These are phyloP conservation scores for Mesembryanthemum crystallinum DNA, from an alignment of 148 eudicot species.

Conservation along the genomic window DNA sequence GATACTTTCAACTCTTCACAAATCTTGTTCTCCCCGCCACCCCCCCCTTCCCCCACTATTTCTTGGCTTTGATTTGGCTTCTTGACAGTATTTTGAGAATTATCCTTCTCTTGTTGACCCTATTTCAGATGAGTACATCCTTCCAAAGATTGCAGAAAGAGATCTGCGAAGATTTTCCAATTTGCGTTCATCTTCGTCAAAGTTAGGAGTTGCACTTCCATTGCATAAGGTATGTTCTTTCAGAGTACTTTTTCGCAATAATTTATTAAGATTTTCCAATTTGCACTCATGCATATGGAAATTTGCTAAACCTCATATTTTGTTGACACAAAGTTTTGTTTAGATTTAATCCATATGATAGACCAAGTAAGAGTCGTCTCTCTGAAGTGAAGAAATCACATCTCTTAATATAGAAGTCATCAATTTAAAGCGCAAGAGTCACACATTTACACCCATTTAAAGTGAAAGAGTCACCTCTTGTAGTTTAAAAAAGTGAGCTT, in stretches of 20 bases:
- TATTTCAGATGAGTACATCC: constrained; percentile 78
- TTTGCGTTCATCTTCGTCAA: constrained; percentile 62
- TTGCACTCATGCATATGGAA: not conserved
- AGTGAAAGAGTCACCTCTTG: no score
- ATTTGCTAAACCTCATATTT: not conserved
- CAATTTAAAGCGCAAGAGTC: no score
- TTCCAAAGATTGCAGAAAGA: constrained; percentile 96
- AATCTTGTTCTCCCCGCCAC: no score
- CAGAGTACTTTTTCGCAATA: not conserved
- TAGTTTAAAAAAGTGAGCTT: not conserved
- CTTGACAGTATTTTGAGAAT: constrained; percentile 7
- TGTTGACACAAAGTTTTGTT: not conserved
- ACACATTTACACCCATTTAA: no score
- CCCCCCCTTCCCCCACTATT: no score
- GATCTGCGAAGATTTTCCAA: constrained; percentile 73
- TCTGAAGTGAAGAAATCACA: no score
- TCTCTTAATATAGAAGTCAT: no score
- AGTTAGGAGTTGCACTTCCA: constrained; percentile 51
- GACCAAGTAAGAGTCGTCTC: no score
- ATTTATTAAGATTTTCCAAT: not conserved
- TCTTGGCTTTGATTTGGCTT: not conserved
- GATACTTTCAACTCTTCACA: no score
- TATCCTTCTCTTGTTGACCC: constrained; percentile 1
- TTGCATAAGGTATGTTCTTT: constrained; percentile 51
- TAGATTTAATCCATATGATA: no score